Conservation (phyloP, 2,329 filamentous ascomycete genomes). For the Pyrenophora teres region DNA sequence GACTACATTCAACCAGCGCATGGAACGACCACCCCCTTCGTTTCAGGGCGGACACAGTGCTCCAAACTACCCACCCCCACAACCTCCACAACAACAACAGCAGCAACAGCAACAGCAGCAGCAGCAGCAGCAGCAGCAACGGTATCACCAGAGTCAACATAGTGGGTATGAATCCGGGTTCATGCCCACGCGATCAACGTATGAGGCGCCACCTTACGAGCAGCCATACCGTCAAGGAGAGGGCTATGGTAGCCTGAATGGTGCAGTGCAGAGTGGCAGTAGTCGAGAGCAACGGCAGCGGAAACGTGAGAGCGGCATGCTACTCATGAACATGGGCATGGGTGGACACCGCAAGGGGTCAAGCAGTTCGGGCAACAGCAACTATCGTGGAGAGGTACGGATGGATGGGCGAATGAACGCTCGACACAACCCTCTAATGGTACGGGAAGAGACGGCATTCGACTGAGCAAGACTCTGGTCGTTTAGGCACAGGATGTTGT, state of each 20-base stretch:
- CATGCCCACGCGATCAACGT: constrained; percentile 56
- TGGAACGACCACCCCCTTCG: constrained; percentile 30
- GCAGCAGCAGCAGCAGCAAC: constrained; percentile 24
- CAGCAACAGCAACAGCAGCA: constrained; percentile 21
- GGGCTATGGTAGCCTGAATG: constrained; percentile 44
- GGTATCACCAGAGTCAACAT: constrained; percentile 31
- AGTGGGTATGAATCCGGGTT: constrained; percentile 56
- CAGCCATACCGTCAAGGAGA: constrained; percentile 34
- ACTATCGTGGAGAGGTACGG: constrained; percentile 18
- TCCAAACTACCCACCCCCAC: constrained; percentile 33
- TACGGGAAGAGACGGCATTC: constrained; percentile 40
- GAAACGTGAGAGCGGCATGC: constrained; percentile 47
- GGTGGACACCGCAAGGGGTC: constrained; percentile 45
- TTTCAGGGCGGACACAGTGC: constrained; percentile 26
- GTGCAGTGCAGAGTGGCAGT: constrained; percentile 31
- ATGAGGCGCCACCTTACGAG: constrained; percentile 48
- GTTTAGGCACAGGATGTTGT: constrained; percentile 10
- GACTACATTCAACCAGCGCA: constrained; percentile 52
- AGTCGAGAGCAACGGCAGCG: constrained; percentile 40
- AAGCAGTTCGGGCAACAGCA: constrained; percentile 29
- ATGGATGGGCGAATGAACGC: constrained; percentile 25
- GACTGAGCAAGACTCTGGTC: constrained; percentile 22
- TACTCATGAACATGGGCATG: constrained; percentile 47
- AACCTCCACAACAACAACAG: constrained; percentile 28
- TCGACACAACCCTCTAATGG: constrained; percentile 28